Conservation (phyloP, 768 basidiomycete species). For the Russula earlei region DNA sequence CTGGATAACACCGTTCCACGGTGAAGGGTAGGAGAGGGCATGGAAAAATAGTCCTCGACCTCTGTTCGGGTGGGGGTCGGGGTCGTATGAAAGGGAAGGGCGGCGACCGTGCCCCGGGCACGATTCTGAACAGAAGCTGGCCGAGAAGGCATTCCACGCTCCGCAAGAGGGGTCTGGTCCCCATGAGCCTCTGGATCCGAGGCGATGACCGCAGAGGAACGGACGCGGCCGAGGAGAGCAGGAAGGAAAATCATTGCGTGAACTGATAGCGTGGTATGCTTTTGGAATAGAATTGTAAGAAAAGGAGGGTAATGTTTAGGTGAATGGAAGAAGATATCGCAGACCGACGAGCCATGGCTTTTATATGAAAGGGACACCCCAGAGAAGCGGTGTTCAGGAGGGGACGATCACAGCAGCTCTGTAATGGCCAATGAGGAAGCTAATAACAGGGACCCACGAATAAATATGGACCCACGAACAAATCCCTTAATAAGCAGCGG, state of each 20-base stretch:
- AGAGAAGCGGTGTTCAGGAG: not conserved
- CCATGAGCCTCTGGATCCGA: constrained; percentile 9
- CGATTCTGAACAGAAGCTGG: not conserved
- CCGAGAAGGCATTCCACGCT: no score
- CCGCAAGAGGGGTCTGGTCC: not conserved
- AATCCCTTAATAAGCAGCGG: not conserved
- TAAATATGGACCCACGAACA: constrained; percentile 7
- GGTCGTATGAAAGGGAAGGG: not conserved
- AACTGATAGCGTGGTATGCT: not conserved
- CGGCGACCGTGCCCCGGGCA: constrained; percentile 7
- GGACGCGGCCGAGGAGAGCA: not conserved
- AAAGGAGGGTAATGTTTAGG: not conserved
- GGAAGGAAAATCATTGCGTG: not conserved
- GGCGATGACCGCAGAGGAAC: not conserved
- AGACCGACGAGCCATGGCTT: not conserved
- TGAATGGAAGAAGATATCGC: not conserved
- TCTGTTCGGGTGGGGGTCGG: not conserved
- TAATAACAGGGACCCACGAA: constrained; percentile 4
- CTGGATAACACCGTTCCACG: no score
- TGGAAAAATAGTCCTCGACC: not conserved
- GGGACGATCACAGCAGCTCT: not conserved
- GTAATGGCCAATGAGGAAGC: not conserved
- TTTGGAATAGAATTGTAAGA: not conserved
- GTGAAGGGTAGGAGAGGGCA: no score
- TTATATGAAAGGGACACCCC: not conserved